Evolutionary conservation across 345 rosid species (phyloP), one percentile per base, ranked within the genome.

Genomic region (Ceriops zippeliana): DNA sequence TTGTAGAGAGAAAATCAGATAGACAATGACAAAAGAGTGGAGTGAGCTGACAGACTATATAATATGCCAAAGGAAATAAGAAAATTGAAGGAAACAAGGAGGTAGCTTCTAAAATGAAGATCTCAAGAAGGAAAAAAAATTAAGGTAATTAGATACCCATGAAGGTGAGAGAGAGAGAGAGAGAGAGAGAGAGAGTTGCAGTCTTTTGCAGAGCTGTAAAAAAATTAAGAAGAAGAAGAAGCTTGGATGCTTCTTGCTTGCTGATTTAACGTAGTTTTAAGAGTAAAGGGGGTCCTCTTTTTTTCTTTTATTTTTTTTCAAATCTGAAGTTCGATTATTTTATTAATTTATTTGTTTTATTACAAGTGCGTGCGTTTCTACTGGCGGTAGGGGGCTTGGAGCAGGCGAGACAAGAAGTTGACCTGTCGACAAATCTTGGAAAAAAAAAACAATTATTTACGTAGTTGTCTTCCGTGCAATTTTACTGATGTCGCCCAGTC

Each of bases 301-400:
- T 70, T 77, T 79, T 79, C 73, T 79, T 1, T 3, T 22, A 22
- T 10, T 24, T 10, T 24, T 70, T 77, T 79, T 79, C 73, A 77
- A 80, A 78, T 76, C 72, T 60, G 3, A 75, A 78, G 67, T 38
- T 63, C 4, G 24, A 9, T 73, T 83, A 70, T 58, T 75, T 80
- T 75, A 75, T 51, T 67, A 24, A 2, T 27, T 52, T 4, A 9
- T 24, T 35, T 56, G 52, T 49, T 53, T 21, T 54, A 22, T 54
- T 22, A 7, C 28, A 10, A 37, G 16, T 9, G 49, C 17, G 16
- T 22, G 59, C 5, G 17, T 0, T 2, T 53, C 7, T 53, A 15
- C 9, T 22, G 58, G 28, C 9, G 4, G 13, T 11, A 27, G 27
- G 4, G 58, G 11, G 58, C 66, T 52, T 26, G 67, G 68, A 52